A percentile compares a stretch with the other conserved stretches of the same genome.
phyloP scores from a whole-genome alignment of 2,329 filamentous ascomycete genomes.

The Kalmusia sp. region DNA sequence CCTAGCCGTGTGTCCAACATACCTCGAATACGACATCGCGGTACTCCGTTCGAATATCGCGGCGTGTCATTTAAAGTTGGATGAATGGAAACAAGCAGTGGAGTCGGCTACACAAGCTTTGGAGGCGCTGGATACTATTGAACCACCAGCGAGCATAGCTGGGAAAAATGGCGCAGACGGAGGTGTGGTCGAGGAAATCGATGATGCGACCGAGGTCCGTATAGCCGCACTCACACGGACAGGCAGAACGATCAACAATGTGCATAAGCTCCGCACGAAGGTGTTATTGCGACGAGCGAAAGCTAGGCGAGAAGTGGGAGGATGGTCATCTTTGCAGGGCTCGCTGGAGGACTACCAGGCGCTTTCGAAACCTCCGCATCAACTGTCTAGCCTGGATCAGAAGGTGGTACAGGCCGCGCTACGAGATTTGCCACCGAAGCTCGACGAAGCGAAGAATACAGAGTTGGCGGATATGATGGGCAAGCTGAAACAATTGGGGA shows the following conservation, averaged over 20 bases:
- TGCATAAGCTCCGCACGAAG: constrained; percentile 81
- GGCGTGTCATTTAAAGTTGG: constrained; percentile 84
- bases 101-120: constrained; percentile 76
- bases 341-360: constrained; percentile 82
- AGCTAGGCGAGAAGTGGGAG: constrained; percentile 72
- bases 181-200: constrained; percentile 67
- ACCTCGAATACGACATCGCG: constrained; percentile 86
- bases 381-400: constrained; percentile 69
- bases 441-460: constrained; percentile 80
- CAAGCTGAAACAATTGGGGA: constrained; percentile 90
- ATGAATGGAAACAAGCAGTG: constrained; percentile 84
- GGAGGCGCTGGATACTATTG: constrained; percentile 72
- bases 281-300: constrained; percentile 80
- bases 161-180: constrained; percentile 57
- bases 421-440: constrained; percentile 67
- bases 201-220: constrained; percentile 53
- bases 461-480: constrained; percentile 98
- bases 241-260: constrained; percentile 59
- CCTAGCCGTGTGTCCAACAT: constrained; percentile 77
- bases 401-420: constrained; percentile 73
- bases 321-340: constrained; percentile 81
- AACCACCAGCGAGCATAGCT: constrained; percentile 44
- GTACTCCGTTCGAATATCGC: constrained; percentile 89
- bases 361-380: constrained; percentile 64
- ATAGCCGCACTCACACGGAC: constrained; percentile 41